A percentile compares a stretch with the other conserved stretches of the same genome.
These are phyloP conservation scores for Dryas drummondii DNA, from an alignment of 306 rosid species.

Conservation along the genomic window DNA sequence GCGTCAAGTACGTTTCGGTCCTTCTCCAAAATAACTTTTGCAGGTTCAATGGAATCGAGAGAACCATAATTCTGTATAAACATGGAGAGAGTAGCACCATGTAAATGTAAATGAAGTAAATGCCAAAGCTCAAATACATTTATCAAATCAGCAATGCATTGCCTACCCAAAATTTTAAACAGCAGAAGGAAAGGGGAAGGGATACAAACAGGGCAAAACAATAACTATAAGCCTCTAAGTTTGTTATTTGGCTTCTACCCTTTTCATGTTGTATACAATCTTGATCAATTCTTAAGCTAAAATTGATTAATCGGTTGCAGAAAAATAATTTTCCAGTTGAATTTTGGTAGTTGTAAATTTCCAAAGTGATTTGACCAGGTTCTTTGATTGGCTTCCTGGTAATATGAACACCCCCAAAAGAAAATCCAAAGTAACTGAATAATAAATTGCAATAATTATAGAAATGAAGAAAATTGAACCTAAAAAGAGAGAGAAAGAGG, in stretches of 20 bases:
- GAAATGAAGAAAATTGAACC: no score
- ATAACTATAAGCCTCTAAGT: neutral
- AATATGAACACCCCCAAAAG: neutral
- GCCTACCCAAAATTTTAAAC: neutral
- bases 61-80: constrained; percentile 63
- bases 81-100: constrained; percentile 13
- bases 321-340: no score
- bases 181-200: neutral
- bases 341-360: no score
- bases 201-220: neutral
- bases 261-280: no score
- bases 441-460: no score
- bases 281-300: no score
- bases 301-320: no score
- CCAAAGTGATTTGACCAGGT: no score
- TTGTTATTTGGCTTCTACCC: no score
- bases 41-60: constrained; percentile 66
- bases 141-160: neutral
- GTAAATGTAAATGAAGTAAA: constrained; percentile 17
- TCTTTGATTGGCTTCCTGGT: no score
- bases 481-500: neutral
- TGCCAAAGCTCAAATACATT: neutral
- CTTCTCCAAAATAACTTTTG: constrained; percentile 49
- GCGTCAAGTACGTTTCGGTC: constrained; percentile 48
- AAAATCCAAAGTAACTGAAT: no score